Conservation (phyloP, 805 yeast species). For the Brettanomyces naardenensis region DNA sequence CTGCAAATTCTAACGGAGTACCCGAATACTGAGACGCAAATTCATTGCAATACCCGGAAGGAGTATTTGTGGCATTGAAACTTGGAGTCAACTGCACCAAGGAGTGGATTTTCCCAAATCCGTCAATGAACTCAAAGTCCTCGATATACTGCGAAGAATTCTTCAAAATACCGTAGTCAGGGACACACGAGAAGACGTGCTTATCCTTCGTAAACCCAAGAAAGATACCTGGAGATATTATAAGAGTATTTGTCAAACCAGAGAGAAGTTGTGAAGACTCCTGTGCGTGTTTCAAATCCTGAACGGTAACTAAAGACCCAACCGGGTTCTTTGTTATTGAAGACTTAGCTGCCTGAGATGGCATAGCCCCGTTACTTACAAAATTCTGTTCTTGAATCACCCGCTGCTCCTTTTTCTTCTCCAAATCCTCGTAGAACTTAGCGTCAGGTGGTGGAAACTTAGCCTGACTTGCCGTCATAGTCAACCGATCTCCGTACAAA, state of each 20-base stretch:
- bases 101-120: constrained; percentile 52
- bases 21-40: constrained; percentile 79
- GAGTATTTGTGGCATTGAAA: constrained; percentile 64
- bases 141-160: constrained; percentile 66
- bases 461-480: constrained; percentile 29
- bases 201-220: constrained; percentile 51
- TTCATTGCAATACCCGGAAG: constrained; percentile 77
- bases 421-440: constrained; percentile 22
- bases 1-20: constrained; percentile 64
- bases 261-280: constrained; percentile 47
- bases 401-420: constrained; percentile 29
- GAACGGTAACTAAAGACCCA: constrained; percentile 19
- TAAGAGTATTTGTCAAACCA: constrained; percentile 47
- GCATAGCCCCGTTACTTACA: constrained; percentile 3
- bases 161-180: constrained; percentile 80
- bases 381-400: constrained; percentile 26
- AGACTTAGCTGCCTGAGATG: constrained; percentile 9
- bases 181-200: constrained; percentile 60
- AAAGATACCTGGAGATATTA: constrained; percentile 83
- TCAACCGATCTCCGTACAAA: constrained; percentile 26
- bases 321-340: constrained; percentile 22
- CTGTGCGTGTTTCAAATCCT: constrained; percentile 42
- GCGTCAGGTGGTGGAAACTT: constrained; percentile 38
- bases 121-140: constrained; percentile 68
- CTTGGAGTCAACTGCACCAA: constrained; percentile 64